A percentile compares a stretch with the other conserved stretches of the same genome.
Evolutionary conservation across 768 basidiomycete genomes (phyloP).

Genomic region (Mycena crocata): DNA sequence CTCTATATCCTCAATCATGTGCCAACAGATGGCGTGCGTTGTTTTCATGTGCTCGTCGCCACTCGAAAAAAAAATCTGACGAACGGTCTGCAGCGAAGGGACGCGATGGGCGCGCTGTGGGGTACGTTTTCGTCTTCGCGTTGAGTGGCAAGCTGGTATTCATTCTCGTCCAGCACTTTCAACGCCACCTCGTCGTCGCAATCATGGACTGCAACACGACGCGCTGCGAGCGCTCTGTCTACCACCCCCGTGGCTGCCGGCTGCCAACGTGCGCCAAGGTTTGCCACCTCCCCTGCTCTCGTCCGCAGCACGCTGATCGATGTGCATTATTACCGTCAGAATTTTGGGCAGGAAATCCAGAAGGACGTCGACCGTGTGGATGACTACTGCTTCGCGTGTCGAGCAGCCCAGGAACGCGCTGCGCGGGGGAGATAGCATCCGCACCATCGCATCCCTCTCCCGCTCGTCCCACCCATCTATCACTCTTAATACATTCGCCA

Average conservation of each 20-base stretch:
- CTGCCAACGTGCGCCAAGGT: slow-evolving; percentile 68
- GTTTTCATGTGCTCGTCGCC: slow-evolving; percentile 5
- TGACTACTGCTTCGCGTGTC: slow-evolving; percentile 78
- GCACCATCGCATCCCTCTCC: background rate
- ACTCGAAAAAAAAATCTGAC: background rate
- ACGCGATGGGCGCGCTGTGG: slow-evolving; percentile 80
- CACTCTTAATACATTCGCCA: too few species aligned
- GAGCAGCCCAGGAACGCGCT: slow-evolving; percentile 58
- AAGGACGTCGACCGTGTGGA: slow-evolving; percentile 76
- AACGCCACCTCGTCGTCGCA: slow-evolving; percentile 77
- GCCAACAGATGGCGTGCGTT: slow-evolving; percentile 81
- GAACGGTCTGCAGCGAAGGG: slow-evolving; percentile 65
- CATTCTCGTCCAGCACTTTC: slow-evolving; percentile 70
- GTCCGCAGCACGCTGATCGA: background rate
- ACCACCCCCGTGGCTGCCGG: slow-evolving; percentile 68
- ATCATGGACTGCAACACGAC: slow-evolving; percentile 79
- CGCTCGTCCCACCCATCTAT: background rate
- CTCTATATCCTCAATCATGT: slow-evolving; percentile 59
- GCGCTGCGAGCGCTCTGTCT: slow-evolving; percentile 72
- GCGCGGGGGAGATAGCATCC: slow-evolving; percentile 29
- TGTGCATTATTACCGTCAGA: slow-evolving; percentile 48
- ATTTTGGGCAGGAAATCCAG: slow-evolving; percentile 77
- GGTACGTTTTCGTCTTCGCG: slow-evolving; percentile 51
- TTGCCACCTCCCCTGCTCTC: slow-evolving; percentile 38
- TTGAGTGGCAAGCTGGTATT: slow-evolving; percentile 1